A percentile compares a stretch with the other conserved stretches of the same genome.
phyloP scores from a whole-genome alignment of 331 rosid species.

The Rhamnella rubrinervis region DNA sequence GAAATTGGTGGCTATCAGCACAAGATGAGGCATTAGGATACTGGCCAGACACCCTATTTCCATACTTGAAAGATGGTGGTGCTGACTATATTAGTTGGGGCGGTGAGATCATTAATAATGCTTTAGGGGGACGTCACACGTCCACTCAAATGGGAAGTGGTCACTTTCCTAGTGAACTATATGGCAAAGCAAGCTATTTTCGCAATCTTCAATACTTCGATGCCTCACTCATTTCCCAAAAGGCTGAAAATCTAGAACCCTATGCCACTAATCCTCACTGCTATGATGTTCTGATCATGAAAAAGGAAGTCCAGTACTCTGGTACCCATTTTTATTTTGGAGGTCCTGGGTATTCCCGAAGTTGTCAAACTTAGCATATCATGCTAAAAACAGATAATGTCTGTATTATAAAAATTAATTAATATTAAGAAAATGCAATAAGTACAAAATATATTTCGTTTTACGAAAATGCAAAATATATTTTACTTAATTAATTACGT shows the following conservation, averaged over 20 bases:
- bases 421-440: too few species aligned
- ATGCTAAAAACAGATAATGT: too few species aligned
- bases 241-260: neutral
- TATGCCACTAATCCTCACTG: constrained; percentile 15
- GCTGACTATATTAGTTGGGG: constrained; percentile 3
- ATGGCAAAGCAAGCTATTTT: constrained; percentile 21
- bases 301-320: neutral
- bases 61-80: neutral
- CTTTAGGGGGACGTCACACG: constrained; percentile 13
- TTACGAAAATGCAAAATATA: too few species aligned
- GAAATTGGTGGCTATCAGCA: constrained; percentile 28
- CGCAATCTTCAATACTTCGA: constrained; percentile 6
- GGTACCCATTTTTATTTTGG: constrained; percentile 23
- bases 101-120: constrained; percentile 18
- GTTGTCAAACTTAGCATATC: neutral
- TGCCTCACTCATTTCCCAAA: neutral
- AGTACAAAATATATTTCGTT: too few species aligned
- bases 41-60: constrained; percentile 24
- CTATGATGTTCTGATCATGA: neutral
- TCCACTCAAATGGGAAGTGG: constrained; percentile 36
- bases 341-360: constrained; percentile 19
- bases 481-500: too few species aligned
- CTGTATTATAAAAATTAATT: too few species aligned
- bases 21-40: constrained; percentile 21
- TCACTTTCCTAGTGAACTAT: constrained; percentile 20